phyloP scores from a whole-genome alignment of 208 protist genomes.

The Crithidia sp. region DNA sequence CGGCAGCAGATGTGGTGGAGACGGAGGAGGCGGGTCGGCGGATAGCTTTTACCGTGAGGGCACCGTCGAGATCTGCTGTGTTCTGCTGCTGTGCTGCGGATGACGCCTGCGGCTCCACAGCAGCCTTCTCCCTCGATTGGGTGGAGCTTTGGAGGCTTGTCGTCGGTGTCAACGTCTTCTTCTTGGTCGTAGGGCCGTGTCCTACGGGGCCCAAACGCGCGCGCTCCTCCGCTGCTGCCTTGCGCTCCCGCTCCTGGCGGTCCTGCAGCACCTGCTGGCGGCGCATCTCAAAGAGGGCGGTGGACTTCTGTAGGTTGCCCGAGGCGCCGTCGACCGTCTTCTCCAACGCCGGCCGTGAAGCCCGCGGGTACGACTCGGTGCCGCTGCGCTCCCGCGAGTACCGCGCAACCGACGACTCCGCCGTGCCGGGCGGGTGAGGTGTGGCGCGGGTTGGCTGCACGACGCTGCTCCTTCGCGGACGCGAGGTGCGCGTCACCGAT shows the following conservation, averaged over 20 bases:
- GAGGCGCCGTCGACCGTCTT: not conserved
- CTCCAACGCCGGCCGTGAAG: too few species aligned
- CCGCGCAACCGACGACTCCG: not conserved
- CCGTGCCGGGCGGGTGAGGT: not conserved
- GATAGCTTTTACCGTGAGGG: not conserved
- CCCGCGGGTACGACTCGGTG: not conserved
- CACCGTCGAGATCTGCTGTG: not conserved
- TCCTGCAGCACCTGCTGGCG: slow-evolving; percentile 47
- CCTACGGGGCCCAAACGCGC: not conserved
- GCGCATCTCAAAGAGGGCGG: slow-evolving; percentile 39
- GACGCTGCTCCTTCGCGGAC: not conserved
- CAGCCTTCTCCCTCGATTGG: not conserved
- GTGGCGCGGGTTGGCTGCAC: not conserved
- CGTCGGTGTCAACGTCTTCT: slow-evolving; percentile 3
- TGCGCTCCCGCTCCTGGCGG: slow-evolving; percentile 37
- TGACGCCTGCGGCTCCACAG: not conserved
- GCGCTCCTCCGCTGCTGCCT: slow-evolving; percentile 34
- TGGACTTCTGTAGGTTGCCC: slow-evolving; percentile 25
- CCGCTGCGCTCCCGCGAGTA: slow-evolving; percentile 5
- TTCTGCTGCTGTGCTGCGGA: too few species aligned
- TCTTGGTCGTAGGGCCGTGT: not conserved
- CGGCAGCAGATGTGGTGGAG: not conserved
- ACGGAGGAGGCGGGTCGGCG: not conserved
- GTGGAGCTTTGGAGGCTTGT: not conserved
- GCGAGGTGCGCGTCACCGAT: slow-evolving; percentile 5